A percentile compares a stretch with the other conserved stretches of the same genome.
phyloP scores from a whole-genome alignment of 768 basidiomycete species.

The Scleroderma citrinum region DNA sequence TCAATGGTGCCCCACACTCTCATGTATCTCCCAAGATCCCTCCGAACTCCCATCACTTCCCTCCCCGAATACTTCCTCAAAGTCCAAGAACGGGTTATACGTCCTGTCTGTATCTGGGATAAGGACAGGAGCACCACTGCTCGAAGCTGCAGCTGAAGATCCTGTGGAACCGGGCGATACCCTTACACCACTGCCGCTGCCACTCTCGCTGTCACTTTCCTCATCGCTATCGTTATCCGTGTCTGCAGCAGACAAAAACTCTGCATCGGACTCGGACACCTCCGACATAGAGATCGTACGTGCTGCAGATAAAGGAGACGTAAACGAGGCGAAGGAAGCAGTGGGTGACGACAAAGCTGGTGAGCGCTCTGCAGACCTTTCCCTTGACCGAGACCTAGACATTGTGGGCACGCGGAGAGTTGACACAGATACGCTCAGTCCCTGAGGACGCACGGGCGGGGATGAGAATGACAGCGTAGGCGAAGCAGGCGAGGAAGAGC shows the following conservation, averaged over 20 bases:
- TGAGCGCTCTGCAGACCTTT: not conserved
- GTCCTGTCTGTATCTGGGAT: conserved; percentile 4
- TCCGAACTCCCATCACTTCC: conserved; percentile 4
- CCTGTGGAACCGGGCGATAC: too few relatives aligned
- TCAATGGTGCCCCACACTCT: not conserved
- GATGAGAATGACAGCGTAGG: not conserved
- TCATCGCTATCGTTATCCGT: conserved; percentile 12
- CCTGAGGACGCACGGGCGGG: not conserved
- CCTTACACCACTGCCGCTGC: not conserved
- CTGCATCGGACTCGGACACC: conserved; percentile 5
- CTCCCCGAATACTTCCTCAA: conserved; percentile 9
- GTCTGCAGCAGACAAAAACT: conserved; percentile 23
- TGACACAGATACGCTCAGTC: not conserved
- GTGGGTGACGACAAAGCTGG: conserved; percentile 9
- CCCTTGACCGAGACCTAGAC: conserved; percentile 4
- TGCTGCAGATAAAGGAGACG: conserved; percentile 18
- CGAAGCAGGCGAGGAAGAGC: not conserved
- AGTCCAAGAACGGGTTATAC: conserved; percentile 20
- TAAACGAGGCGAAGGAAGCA: conserved; percentile 19
- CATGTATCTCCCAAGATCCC: conserved; percentile 4
- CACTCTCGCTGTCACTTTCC: too few relatives aligned
- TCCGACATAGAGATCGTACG: conserved; percentile 17
- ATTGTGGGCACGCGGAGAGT: not conserved
- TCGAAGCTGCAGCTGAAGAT: not conserved
- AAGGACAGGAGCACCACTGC: not conserved